Evolutionary conservation across 2,329 filamentous ascomycete genomes (phyloP), one percentile per base, ranked within the genome.

Genomic region (Penicillium italicum): DNA sequence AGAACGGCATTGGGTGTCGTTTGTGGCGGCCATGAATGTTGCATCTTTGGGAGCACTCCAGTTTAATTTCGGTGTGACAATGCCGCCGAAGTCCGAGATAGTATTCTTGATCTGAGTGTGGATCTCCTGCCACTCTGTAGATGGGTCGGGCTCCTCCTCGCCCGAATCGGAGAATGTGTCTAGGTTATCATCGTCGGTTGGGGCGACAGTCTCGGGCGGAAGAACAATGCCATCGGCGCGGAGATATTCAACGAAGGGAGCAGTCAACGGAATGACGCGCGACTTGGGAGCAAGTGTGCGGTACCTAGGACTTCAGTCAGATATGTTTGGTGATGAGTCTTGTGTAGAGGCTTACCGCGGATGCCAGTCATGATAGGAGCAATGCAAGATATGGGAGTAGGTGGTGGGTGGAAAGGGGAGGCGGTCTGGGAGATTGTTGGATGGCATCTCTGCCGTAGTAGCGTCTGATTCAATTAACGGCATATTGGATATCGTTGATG

Each of bases 41-140:
- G 94, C 94, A 70, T 99, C 94, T 73, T 97, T 96, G 4, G 94
- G 94, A 4, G 91, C 87, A 6, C 92, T 97, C 94, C 94, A 99
- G 77, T 97, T 97, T 44, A 99, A 79, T 74, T 99, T 99, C 0
- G 94, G 94, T 1, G 89, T 87, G 9, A 96, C 92, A 57, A 87
- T 85, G 56, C 93, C 93, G 16, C 90, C 92, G 1, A 97, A 82
- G 65, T 92, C 88, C 12, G 80, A 75, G 59, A 99, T 97, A 40
- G 84, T 89, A 24, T 84, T 79, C 70, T 87, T 88, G 72, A 99
- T 91, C 54, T 82, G 75, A 42, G 85, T 79, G 73, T 99, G 94
- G 2, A 92, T 82, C 34, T 90, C 87, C 9, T 85, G 72, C 84
- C 84, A 87, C 45, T 77, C 72, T 30, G 70, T 69, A 1, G 82